Base-by-base conservation (phyloP, 2,329 filamentous ascomycete genomes). In the Cryphonectria carpinicola region DNA sequence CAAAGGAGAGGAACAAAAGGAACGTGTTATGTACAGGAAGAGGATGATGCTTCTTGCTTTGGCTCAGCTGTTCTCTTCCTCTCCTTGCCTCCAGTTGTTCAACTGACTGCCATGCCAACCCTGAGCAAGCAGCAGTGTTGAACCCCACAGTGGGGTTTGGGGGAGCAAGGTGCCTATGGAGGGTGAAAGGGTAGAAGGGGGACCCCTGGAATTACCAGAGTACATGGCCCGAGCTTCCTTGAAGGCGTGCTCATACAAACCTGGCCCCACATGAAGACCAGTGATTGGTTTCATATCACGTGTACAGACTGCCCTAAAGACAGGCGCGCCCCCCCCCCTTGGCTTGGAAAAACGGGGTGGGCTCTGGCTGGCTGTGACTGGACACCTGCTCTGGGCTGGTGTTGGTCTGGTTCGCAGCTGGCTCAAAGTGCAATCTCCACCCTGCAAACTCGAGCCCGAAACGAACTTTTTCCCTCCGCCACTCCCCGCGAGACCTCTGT, bases 391-490 rank as follows among this genome's bases (percentile, higher is more conserved):
- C 63, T 65, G 63, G 63, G 1, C 41, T 22, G 43, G 41, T 8
- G 22, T 64, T 62, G 22, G 37, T 17, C 65, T 49, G 62, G 41
- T n/a, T 17, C 17, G 32, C 52, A 41, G 65, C 65, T 67, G 65
- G 56, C 54, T 14, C 37, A 43, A 43, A 54, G 39, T 63, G 66
- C 66, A 52, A 68, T 43, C 58, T 68, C 60, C 66, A 68, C 58
- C 58, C 61, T 58, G 49, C 70, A 66, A 72, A 70, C 63, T 66
- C 56, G 65, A 67, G 56, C 65, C 64, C 54, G 60, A 43, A 65
- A 67, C 69, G 80, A 84, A 86, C 81, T 86, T 85, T 85, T 85
- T 81, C 81, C 81, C 69, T 68, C 71, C 63, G 63, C 68, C 63
- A 70, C 58, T 66, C 71, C 65, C 66, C 65, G 71, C 71, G 71